Conservation (phyloP, 371 early-diverging fungal genomes). For the Actinomortierella ambigua region DNA sequence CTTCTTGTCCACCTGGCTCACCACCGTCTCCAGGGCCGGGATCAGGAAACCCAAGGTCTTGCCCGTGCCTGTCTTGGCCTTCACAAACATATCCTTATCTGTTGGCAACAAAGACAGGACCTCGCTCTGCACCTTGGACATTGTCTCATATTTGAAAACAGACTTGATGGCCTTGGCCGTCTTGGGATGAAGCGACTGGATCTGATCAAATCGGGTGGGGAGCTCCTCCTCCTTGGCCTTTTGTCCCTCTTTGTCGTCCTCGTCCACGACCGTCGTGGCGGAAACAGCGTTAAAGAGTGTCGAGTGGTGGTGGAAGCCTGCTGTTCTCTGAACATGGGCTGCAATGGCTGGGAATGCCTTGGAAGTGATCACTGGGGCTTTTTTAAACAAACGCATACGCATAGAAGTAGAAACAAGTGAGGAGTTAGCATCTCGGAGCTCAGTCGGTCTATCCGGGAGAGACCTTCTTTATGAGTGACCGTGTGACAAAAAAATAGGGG, state of each 20-base stretch:
- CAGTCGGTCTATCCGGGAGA: background rate
- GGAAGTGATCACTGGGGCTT: background rate
- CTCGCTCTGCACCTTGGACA: slow-evolving; percentile 85
- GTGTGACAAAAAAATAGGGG: background rate
- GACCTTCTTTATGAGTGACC: background rate
- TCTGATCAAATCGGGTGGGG: slow-evolving; percentile 61
- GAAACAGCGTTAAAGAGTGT: slow-evolving; percentile 13
- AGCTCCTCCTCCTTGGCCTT: slow-evolving; percentile 39
- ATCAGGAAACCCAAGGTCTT: slow-evolving; percentile 95
- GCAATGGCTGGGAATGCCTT: slow-evolving; percentile 34
- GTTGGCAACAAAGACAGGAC: slow-evolving; percentile 78
- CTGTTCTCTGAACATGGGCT: slow-evolving; percentile 28
- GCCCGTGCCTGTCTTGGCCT: slow-evolving; percentile 99
- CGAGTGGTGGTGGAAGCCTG: slow-evolving; percentile 26
- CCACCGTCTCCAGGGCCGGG: slow-evolving; percentile 81
- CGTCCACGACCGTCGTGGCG: slow-evolving; percentile 1
- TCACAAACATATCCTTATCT: slow-evolving; percentile 79
- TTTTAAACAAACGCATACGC: no score
- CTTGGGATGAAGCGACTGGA: slow-evolving; percentile 53
- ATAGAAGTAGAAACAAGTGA: background rate
- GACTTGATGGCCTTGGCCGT: slow-evolving; percentile 68
- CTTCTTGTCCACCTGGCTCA: slow-evolving; percentile 48
- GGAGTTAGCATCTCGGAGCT: background rate
- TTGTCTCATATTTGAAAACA: slow-evolving; percentile 74
- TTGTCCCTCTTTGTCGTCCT: slow-evolving; percentile 15